phyloP scores from a whole-genome alignment of 306 rosid genomes.

The Trifolium repens region DNA sequence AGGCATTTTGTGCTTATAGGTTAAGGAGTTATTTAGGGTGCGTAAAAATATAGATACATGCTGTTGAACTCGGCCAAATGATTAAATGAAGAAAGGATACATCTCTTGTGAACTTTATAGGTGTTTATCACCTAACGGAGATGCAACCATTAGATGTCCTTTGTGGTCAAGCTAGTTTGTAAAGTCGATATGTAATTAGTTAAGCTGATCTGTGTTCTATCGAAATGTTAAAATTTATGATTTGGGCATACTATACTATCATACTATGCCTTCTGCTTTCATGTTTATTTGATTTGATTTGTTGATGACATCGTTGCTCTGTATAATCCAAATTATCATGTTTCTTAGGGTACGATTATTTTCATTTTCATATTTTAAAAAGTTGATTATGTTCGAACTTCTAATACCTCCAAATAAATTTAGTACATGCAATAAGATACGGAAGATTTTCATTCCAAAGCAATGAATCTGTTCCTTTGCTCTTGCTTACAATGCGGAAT shows the following conservation, averaged over 20 bases:
- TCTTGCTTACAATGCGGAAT: no score
- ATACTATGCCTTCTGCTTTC: constrained; percentile 23
- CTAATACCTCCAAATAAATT: no score
- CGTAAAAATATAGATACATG: background rate
- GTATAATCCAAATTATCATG: constrained; percentile 17
- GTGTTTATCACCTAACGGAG: background rate
- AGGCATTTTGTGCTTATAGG: background rate
- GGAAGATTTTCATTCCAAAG: no score
- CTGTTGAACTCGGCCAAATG: background rate
- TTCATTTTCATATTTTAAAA: no score
- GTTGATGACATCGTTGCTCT: constrained; percentile 11
- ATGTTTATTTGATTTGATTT: constrained; percentile 4
- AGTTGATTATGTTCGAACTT: no score
- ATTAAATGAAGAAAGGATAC: background rate
- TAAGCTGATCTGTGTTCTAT: constrained; percentile 10
- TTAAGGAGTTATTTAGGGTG: background rate
- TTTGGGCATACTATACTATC: background rate
- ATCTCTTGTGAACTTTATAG: background rate
- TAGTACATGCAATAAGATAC: no score
- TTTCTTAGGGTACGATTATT: background rate
- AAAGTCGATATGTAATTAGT: constrained; percentile 6
- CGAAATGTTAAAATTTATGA: background rate
- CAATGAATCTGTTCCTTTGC: no score
- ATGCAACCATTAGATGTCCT: background rate
- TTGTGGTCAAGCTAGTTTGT: constrained; percentile 28